Evolutionary conservation across 2,329 filamentous ascomycete genomes (phyloP).

Genomic region (Colletotrichum tabaci): DNA sequence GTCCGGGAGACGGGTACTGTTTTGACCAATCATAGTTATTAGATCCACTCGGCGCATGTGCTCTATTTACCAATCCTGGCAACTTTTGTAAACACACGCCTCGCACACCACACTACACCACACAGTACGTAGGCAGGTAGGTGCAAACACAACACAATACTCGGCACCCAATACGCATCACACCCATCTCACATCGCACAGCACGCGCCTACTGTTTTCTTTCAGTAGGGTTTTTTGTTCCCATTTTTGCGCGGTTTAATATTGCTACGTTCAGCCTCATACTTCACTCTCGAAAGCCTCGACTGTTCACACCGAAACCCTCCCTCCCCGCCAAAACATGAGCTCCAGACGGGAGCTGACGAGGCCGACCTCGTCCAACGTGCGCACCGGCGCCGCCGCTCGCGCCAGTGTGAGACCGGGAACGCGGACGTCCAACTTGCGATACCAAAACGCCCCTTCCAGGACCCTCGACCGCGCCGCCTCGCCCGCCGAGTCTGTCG

Average conservation of each 20-base stretch:
- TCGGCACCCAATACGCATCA: not conserved
- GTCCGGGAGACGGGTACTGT: not conserved
- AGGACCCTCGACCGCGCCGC: constrained; percentile 59
- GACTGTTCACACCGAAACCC: not conserved
- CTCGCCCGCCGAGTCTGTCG: constrained; percentile 81
- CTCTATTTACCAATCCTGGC: constrained; percentile 40
- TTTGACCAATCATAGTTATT: constrained; percentile 25
- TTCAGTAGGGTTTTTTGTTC: not conserved
- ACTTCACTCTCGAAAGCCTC: not conserved
- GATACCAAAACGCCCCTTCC: constrained; percentile 38
- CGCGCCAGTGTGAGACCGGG: constrained; percentile 36
- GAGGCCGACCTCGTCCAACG: constrained; percentile 38
- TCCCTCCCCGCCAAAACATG: constrained; percentile 19
- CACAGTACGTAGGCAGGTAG: too few relatives aligned
- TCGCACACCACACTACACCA: not conserved
- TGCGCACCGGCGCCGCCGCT: constrained; percentile 35
- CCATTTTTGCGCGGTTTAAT: constrained; percentile 2
- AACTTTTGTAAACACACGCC: constrained; percentile 33
- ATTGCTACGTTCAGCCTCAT: not conserved
- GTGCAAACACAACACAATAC: not conserved
- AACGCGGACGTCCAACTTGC: constrained; percentile 41
- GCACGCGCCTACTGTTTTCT: not conserved
- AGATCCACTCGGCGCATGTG: constrained; percentile 30
- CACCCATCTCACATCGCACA: constrained; percentile 14
- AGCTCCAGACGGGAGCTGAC: constrained; percentile 44